Evolutionary conservation across 2,329 filamentous ascomycete species (phyloP).

Genomic region (Capronia americana): DNA sequence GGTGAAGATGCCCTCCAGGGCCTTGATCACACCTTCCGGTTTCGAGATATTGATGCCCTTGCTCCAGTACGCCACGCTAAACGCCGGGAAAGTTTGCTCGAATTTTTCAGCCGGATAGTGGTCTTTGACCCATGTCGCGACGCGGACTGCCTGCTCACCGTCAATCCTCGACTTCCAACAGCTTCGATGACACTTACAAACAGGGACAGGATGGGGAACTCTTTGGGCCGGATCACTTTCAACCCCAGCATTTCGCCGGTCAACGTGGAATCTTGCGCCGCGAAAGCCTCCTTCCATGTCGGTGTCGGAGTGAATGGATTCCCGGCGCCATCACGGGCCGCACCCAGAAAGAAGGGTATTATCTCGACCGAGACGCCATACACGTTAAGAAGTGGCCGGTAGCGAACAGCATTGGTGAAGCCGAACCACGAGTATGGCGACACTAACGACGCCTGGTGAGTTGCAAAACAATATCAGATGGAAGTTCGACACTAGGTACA

Average conservation of each 20-base stretch:
- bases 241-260: conserved; percentile 29
- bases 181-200: conserved; percentile 28
- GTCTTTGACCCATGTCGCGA: conserved; percentile 35
- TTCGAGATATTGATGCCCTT: conserved; percentile 35
- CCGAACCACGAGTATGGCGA: conserved; percentile 35
- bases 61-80: conserved; percentile 33
- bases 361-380: conserved; percentile 33
- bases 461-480: not conserved
- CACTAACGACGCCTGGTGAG: conserved; percentile 17
- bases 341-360: conserved; percentile 32
- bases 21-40: conserved; percentile 28
- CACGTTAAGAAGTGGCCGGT: conserved; percentile 27
- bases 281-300: conserved; percentile 27
- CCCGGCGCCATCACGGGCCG: conserved; percentile 27
- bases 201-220: conserved; percentile 33
- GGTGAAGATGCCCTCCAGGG: conserved; percentile 31
- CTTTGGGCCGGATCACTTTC: conserved; percentile 26
- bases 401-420: conserved; percentile 30
- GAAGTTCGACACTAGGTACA: not conserved
- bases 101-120: conserved; percentile 35
- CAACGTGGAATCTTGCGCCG: conserved; percentile 26
- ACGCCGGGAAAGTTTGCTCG: conserved; percentile 31
- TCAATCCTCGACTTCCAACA: not conserved
- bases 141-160: conserved; percentile 28
- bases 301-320: conserved; percentile 29